Base-by-base conservation (phyloP, 1,284 basidiomycete genomes). In the Boletellus deceptivus region DNA sequence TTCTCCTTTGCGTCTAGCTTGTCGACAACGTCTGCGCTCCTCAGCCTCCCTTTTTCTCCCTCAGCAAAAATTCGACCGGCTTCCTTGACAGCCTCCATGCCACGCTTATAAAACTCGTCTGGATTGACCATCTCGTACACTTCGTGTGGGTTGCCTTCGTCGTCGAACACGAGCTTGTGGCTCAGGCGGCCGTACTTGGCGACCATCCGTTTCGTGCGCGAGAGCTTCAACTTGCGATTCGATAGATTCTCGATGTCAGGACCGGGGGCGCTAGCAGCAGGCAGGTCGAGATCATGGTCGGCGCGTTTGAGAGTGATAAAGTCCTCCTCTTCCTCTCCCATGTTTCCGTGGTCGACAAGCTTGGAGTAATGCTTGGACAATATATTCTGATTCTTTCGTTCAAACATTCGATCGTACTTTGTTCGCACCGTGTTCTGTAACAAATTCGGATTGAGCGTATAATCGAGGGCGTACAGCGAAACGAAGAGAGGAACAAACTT, bases 401-500 rank as follows among this genome's bases (percentile, higher is more conserved):
- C 90, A 65, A 99, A 99, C 93, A 99, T 98, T 47, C 93, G 84
- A 70, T 99, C 97, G 69, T 98, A 98, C 73, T 97, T 98, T 5
- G 97, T 98, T 50, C 91, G 82, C 0, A 94, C 88, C 20, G 61
- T 63, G 35, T 64, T 62, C 65, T 71, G 48, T 60, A 53, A 55
- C 8, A 43, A 9, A 11, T 37, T 6, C n/a, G 22, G 20, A 27
- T 24, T 22, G 54, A 39, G 42, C 35, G 27, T 27, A 48, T 20
- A 16, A 37, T 46, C 14, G 43, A 33, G n/a, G 16, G n/a, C n/a
- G 34, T 8, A 14, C 34, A 14, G 29, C 13, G 29, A 31, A 14
- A 31, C 4, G 4, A 6, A 31, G 29, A 31, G 29, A 41, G 18
- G 27, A 22, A 55, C 55, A 24, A 54, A 73, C 76, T 59, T 74